Conservation (phyloP, 2,329 filamentous ascomycete species). For the Calycina herbarum region DNA sequence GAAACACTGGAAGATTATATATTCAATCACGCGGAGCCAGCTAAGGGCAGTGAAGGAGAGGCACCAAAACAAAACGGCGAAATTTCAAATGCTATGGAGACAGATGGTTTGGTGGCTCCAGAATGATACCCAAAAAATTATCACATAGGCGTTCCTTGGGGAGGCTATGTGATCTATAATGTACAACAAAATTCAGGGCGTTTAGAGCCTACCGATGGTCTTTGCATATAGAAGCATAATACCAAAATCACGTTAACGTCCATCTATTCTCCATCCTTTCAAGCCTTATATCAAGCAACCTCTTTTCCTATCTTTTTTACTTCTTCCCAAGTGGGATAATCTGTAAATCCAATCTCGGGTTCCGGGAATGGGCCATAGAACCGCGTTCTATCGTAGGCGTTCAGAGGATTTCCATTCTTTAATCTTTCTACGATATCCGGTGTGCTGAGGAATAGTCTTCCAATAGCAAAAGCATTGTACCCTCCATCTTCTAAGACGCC, state of each 20-base stretch:
- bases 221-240: constrained; percentile 13
- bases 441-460: constrained; percentile 49
- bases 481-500: constrained; percentile 48
- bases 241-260: constrained; percentile 1
- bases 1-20: constrained; percentile 51
- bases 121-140: neutral
- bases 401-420: constrained; percentile 42
- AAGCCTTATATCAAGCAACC: neutral
- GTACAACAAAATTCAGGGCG: constrained; percentile 12
- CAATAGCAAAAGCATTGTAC: constrained; percentile 50
- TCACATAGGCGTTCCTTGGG: neutral
- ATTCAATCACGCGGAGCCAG: constrained; percentile 36
- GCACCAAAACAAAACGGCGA: constrained; percentile 8
- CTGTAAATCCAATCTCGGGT: constrained; percentile 39
- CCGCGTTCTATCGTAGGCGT: constrained; percentile 44
- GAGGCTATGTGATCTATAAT: constrained; percentile 2
- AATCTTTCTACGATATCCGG: constrained; percentile 49
- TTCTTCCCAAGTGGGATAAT: constrained; percentile 38
- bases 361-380: constrained; percentile 47
- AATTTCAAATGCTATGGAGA: neutral
- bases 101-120: neutral
- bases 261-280: neutral
- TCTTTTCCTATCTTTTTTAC: constrained; percentile 20
- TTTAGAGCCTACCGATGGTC: neutral
- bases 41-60: constrained; percentile 15